Evolutionary conservation across 2,329 filamentous ascomycete species (phyloP).

Genomic region (Pseudogymnoascus sp.): DNA sequence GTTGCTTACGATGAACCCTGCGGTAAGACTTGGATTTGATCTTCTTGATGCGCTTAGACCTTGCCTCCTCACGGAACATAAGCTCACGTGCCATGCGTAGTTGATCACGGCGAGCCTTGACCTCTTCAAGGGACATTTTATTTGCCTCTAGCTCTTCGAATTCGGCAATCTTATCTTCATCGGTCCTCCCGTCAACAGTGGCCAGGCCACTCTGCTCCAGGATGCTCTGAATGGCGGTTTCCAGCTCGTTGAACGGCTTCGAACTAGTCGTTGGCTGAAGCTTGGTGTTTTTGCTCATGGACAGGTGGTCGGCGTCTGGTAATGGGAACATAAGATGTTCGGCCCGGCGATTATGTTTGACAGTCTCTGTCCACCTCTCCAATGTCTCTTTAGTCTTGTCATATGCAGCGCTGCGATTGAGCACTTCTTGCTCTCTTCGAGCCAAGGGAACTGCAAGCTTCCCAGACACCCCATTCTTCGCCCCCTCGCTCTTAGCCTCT

Average conservation of each 20-base stretch:
- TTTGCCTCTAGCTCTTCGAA: conserved; percentile 63
- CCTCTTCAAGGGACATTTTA: conserved; percentile 62
- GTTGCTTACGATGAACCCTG: conserved; percentile 77
- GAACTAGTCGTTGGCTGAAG: conserved; percentile 55
- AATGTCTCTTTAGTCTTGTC: conserved; percentile 87
- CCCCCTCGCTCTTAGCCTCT: conserved; percentile 42
- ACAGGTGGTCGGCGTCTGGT: conserved; percentile 54
- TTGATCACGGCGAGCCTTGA: conserved; percentile 62
- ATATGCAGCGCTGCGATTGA: conserved; percentile 76
- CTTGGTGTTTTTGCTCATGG: conserved; percentile 52
- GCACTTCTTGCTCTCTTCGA: conserved; percentile 74
- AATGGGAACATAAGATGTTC: conserved; percentile 87
- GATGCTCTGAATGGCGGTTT: conserved; percentile 77
- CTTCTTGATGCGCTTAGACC: conserved; percentile 90
- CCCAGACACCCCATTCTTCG: conserved; percentile 44
- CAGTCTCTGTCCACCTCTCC: conserved; percentile 85
- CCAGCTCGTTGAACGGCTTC: conserved; percentile 68
- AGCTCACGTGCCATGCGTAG: conserved; percentile 75
- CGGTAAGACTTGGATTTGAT: conserved; percentile 97
- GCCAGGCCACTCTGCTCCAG: conserved; percentile 78
- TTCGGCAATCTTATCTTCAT: conserved; percentile 57
- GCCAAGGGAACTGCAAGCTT: conserved; percentile 77
- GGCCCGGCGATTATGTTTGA: conserved; percentile 85
- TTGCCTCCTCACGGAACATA: conserved; percentile 78
- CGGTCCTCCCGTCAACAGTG: conserved; percentile 47